Evolutionary conservation across 1,284 basidiomycete species (phyloP).

Genomic region (Ustilago sp.): DNA sequence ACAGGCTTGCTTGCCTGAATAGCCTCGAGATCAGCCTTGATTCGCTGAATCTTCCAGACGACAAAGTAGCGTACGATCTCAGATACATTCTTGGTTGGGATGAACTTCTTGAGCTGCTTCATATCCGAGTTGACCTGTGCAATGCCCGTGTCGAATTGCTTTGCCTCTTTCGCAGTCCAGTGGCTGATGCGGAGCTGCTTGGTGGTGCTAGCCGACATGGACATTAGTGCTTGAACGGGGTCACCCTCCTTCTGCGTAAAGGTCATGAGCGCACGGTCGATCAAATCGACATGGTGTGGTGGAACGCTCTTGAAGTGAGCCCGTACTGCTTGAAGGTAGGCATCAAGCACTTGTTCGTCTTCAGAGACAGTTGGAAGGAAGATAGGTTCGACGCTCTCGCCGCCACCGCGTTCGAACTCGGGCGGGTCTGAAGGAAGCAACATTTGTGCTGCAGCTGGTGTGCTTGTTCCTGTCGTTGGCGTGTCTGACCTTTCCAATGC

Average conservation of each 20-base stretch:
- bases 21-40: constrained; percentile 46
- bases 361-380: constrained; percentile 70
- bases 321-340: constrained; percentile 76
- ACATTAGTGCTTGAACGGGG: constrained; percentile 82
- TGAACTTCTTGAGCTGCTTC: constrained; percentile 79
- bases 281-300: constrained; percentile 78
- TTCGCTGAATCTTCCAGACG: constrained; percentile 80
- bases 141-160: constrained; percentile 82
- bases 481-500: constrained; percentile 44
- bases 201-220: constrained; percentile 75
- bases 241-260: constrained; percentile 77
- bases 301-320: constrained; percentile 44
- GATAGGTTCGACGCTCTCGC: constrained; percentile 78
- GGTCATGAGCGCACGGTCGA: constrained; percentile 88
- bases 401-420: constrained; percentile 76
- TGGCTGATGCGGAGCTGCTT: constrained; percentile 71
- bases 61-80: constrained; percentile 87
- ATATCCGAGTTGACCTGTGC: constrained; percentile 80
- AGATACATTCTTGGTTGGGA: constrained; percentile 77
- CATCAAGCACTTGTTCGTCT: constrained; percentile 74
- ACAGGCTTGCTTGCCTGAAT: constrained; percentile 17
- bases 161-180: constrained; percentile 79
- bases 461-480: constrained; percentile 38
- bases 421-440: constrained; percentile 64
- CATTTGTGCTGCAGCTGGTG: constrained; percentile 24